Evolutionary conservation across 495 filamentous ascomycete species (phyloP).

Genomic region (Jackrogersella minutella): DNA sequence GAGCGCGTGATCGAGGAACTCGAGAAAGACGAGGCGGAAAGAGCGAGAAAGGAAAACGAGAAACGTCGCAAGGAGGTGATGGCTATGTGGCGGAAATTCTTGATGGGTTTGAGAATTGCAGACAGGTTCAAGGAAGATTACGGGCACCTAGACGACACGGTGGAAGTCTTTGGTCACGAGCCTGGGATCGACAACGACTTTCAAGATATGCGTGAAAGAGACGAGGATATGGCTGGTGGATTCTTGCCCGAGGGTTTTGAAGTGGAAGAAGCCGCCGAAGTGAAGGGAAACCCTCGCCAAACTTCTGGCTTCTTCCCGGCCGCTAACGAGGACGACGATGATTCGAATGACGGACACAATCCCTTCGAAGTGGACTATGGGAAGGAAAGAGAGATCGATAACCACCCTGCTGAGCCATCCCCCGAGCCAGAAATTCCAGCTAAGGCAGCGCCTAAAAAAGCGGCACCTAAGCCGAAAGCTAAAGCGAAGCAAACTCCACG

Average conservation of each 20-base stretch:
- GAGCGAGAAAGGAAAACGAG: constrained; percentile 77
- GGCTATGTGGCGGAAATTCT: constrained; percentile 82
- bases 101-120: constrained; percentile 83
- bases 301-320: constrained; percentile 54
- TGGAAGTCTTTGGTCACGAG: constrained; percentile 51
- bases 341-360: constrained; percentile 44
- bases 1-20: constrained; percentile 80
- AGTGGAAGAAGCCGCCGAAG: constrained; percentile 45
- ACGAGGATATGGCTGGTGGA: constrained; percentile 63
- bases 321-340: constrained; percentile 48
- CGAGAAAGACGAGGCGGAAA: constrained; percentile 80
- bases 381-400: constrained; percentile 12
- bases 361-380: constrained; percentile 45
- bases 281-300: constrained; percentile 28
- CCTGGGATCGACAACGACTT: constrained; percentile 38
- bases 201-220: constrained; percentile 32
- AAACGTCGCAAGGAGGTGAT: constrained; percentile 80
- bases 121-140: constrained; percentile 83
- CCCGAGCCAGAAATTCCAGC: constrained; percentile 16
- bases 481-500: constrained; percentile 38
- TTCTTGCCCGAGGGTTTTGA: constrained; percentile 64
- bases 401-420: neutral
- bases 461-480: constrained; percentile 37
- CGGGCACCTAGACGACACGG: constrained; percentile 59
- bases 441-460: constrained; percentile 29